Evolutionary conservation across 495 filamentous ascomycete species (phyloP).

Genomic region (Geoglossum glabrum): DNA sequence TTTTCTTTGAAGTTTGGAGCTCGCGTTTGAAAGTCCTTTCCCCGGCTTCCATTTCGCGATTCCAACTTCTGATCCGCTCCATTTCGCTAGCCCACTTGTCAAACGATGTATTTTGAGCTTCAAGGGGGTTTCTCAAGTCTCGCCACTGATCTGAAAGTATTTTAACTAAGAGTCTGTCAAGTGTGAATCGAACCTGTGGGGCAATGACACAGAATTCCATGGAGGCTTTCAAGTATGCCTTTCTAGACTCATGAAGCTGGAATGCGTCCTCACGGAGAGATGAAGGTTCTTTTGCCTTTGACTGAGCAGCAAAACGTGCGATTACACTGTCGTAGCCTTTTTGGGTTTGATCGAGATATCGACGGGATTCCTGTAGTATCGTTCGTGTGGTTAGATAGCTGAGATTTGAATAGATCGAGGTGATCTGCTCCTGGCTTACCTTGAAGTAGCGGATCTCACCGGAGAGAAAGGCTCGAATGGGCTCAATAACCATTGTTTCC

Average conservation of each 20-base stretch:
- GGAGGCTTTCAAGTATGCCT: conserved; percentile 73
- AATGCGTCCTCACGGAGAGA: conserved; percentile 87
- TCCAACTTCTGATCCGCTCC: conserved; percentile 79
- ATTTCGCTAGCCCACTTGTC: conserved; percentile 53
- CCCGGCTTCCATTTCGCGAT: conserved; percentile 71
- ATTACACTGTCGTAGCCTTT: conserved; percentile 63
- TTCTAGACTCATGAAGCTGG: conserved; percentile 81
- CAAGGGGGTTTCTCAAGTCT: conserved; percentile 51
- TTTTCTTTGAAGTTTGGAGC: conserved; percentile 52
- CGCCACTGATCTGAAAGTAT: conserved; percentile 72
- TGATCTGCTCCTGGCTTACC: conserved; percentile 12
- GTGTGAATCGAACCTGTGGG: conserved; percentile 55
- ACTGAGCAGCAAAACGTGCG: conserved; percentile 60
- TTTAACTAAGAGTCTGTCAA: conserved; percentile 71
- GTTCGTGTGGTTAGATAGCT: too few relatives aligned
- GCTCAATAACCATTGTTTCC: conserved; percentile 57
- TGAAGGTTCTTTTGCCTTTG: conserved; percentile 84
- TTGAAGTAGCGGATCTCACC: conserved; percentile 53
- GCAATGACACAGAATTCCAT: conserved; percentile 83
- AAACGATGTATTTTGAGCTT: conserved; percentile 33
- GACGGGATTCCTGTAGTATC: conserved; percentile 55
- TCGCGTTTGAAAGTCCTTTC: conserved; percentile 64
- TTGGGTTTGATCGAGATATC: conserved; percentile 57
- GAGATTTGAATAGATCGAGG: background rate
- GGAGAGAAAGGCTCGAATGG: conserved; percentile 53